phyloP scores from a whole-genome alignment of 495 filamentous ascomycete genomes.

The Lepidopterella palustris region DNA sequence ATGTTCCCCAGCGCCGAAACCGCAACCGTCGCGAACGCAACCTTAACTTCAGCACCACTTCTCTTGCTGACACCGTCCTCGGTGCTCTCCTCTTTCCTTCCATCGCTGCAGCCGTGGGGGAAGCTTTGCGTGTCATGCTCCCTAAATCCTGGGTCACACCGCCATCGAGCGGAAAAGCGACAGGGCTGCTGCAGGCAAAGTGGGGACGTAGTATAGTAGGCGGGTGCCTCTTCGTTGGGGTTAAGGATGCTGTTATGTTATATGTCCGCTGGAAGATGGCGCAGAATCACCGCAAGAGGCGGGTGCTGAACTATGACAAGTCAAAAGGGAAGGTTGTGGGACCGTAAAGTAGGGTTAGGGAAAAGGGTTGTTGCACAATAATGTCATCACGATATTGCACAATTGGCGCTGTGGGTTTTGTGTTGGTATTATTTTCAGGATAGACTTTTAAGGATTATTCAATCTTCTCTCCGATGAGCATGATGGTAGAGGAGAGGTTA shows the following conservation, averaged over 20 bases:
- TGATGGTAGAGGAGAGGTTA: too few species aligned
- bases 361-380: too few species aligned
- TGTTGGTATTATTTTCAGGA: too few species aligned
- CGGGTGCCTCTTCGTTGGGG: conserved; percentile 70
- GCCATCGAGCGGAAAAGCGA: conserved; percentile 27
- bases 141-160: conserved; percentile 58
- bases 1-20: conserved; percentile 14
- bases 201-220: conserved; percentile 78
- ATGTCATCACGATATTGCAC: too few species aligned
- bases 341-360: neutral
- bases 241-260: conserved; percentile 67
- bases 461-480: too few species aligned
- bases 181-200: conserved; percentile 61
- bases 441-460: too few species aligned
- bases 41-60: conserved; percentile 47
- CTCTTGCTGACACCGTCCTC: conserved; percentile 50
- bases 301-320: conserved; percentile 58
- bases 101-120: conserved; percentile 60
- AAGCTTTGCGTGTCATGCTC: conserved; percentile 54
- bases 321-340: neutral
- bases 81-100: conserved; percentile 59
- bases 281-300: conserved; percentile 58
- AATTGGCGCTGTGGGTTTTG: too few species aligned
- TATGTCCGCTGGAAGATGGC: conserved; percentile 71
- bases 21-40: conserved; percentile 27